Evolutionary conservation across 1,139 yeast genomes (phyloP), one percentile per base, ranked within the genome.

Genomic region (Kluyveromyces sp.): DNA sequence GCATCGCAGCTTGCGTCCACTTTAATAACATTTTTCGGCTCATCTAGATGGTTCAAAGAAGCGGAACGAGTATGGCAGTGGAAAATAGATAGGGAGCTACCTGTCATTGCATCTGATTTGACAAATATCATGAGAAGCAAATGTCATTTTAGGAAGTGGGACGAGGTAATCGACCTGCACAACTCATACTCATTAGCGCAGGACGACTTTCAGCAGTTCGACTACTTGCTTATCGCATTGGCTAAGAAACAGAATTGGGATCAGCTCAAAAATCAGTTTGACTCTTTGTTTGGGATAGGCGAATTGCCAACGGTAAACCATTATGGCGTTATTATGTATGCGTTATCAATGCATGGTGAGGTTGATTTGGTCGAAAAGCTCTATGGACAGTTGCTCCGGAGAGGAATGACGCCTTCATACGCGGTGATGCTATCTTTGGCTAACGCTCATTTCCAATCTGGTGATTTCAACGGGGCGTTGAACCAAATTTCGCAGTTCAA

Each of bases 241-340:
- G 78, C 83, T 2, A 64, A 68, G 34, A 60, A 68, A 13, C 69
- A 74, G 35, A 76, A 80, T 50, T 83, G 88, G 83, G 64, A 65
- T 25, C 65, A 73, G 4, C 67, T 86, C 48, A 83, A 81, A 56
- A 55, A 65, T n/a, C 74, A 77, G 41, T 81, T 85, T 55, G 85
- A 83, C 49, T 70, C 69, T 2, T 67, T 83, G 60, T 74, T 78
- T 49, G 80, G 80, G 1, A 65, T 71, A 20, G 81, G 80, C 1
- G 67, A 74, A 35, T 61, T 75, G 19, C 84, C 88, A 0, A 72
- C 73, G 40, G 64, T 74, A 12, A 58, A 66, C 4, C 88, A 83
- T 56, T 84, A 83, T 57, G 71, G 77, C 3, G 71, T 78, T 30
- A 78, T 83, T 3, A 77, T 87, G 76, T 65, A 69, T 43, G 79